Percentiles rank a stretch among this genome's conserved stretches.
These are phyloP conservation scores for Boletales sp. DNA, from an alignment of 768 basidiomycete genomes.

Conservation along the genomic window DNA sequence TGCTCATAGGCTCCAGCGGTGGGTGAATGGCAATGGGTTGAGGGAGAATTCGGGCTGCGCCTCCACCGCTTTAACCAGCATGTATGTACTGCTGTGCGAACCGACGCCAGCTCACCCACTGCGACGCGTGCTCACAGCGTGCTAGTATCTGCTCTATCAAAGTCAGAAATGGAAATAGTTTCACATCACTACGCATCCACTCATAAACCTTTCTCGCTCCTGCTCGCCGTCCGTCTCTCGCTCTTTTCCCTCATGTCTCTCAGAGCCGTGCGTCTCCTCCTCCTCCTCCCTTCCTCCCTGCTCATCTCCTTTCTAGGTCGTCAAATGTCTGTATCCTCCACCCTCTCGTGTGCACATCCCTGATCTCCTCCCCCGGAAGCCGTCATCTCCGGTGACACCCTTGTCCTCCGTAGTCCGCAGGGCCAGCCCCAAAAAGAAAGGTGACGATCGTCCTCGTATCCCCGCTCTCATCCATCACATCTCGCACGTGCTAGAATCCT, in stretches of 20 bases:
- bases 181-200: not conserved
- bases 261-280: constrained; percentile 59
- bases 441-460: constrained; percentile 35
- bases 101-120: not conserved
- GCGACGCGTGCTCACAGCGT: constrained; percentile 19
- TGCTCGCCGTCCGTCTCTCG: no score
- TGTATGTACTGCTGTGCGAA: constrained; percentile 11
- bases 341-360: constrained; percentile 3
- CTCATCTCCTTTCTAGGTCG: constrained; percentile 37
- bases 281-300: not conserved
- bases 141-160: no score
- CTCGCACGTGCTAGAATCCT: constrained; percentile 54
- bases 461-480: constrained; percentile 6
- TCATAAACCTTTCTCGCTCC: not conserved
- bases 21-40: constrained; percentile 3
- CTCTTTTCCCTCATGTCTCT: constrained; percentile 49
- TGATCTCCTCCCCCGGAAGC: constrained; percentile 45
- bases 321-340: constrained; percentile 48
- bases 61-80: constrained; percentile 7
- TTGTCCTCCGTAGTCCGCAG: constrained; percentile 77
- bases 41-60: constrained; percentile 7
- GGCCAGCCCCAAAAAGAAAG: constrained; percentile 91
- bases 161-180: not conserved
- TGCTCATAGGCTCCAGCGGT: constrained; percentile 18
- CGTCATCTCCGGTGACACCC: constrained; percentile 87